Conservation (phyloP, 2,329 filamentous ascomycete genomes). For the Paramyrothecium roridum region DNA sequence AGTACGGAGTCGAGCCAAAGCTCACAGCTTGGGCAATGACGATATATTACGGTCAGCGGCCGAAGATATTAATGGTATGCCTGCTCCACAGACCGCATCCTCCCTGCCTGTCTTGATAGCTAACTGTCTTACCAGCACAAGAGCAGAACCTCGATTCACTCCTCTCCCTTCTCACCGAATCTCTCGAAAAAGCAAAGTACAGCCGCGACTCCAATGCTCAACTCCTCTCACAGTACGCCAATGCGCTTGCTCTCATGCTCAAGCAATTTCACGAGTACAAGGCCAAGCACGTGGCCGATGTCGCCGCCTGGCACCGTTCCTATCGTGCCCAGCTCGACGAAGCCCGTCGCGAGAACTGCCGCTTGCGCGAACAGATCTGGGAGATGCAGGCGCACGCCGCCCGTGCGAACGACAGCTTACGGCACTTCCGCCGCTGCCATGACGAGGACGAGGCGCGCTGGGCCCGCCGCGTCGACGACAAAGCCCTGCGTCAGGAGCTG, state of each 20-base stretch:
- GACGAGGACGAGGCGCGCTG: slow-evolving; percentile 54
- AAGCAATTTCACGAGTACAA: slow-evolving; percentile 66
- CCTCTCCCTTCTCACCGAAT: slow-evolving; percentile 58
- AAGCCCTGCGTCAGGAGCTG: slow-evolving; percentile 53
- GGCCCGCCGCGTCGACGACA: slow-evolving; percentile 50
- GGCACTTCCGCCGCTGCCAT: slow-evolving; percentile 52
- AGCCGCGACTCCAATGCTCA: slow-evolving; percentile 59
- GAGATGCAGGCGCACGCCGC: slow-evolving; percentile 62
- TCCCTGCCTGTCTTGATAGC: slow-evolving; percentile 3
- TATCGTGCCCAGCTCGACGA: slow-evolving; percentile 64
- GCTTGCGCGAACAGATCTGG: slow-evolving; percentile 63
- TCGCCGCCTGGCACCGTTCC: slow-evolving; percentile 62
- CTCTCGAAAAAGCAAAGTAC: slow-evolving; percentile 59
- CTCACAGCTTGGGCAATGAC: slow-evolving; percentile 52
- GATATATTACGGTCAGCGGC: slow-evolving; percentile 54
- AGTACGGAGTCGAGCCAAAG: slow-evolving; percentile 54
- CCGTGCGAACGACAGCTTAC: slow-evolving; percentile 54
- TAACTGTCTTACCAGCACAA: slow-evolving; percentile 39
- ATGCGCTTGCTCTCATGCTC: slow-evolving; percentile 54
- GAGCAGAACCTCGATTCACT: slow-evolving; percentile 59
- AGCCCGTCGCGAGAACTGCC: slow-evolving; percentile 61
- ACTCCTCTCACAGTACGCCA: slow-evolving; percentile 56
- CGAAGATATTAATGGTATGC: slow-evolving; percentile 54
- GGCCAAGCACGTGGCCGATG: slow-evolving; percentile 57
- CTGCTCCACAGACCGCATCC: background rate